A percentile compares a stretch with the other conserved stretches of the same genome.
Evolutionary conservation across 2,329 filamentous ascomycete species (phyloP).

Genomic region (Hawksworthiomyces lignivorus): DNA sequence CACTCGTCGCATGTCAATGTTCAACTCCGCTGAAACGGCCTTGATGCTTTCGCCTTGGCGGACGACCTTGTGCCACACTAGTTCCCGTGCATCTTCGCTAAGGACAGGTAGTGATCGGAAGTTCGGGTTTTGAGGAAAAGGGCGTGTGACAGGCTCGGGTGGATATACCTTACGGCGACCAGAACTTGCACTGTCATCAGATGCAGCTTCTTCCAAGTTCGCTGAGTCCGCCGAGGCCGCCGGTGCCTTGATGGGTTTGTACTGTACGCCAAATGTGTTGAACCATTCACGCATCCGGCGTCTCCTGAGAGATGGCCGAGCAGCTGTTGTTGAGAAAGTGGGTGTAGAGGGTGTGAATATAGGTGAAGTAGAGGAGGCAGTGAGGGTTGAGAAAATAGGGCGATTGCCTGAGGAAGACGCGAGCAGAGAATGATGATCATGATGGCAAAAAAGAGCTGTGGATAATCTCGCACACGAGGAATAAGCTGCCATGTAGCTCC

Average conservation of each 20-base stretch:
- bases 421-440: not conserved
- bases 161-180: too few species aligned
- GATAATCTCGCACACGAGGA: not conserved
- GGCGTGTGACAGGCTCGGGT: constrained; percentile 23
- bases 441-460: not conserved
- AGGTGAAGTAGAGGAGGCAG: not conserved
- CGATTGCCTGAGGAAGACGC: not conserved
- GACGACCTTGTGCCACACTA: constrained; percentile 65
- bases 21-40: constrained; percentile 66
- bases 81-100: constrained; percentile 62
- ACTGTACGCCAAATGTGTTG: not conserved
- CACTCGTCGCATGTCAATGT: constrained; percentile 75
- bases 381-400: not conserved
- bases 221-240: too few species aligned
- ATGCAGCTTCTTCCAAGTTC: too few species aligned
- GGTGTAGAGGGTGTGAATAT: too few species aligned
- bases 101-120: constrained; percentile 69
- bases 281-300: constrained; percentile 6
- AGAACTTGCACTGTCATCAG: too few species aligned
- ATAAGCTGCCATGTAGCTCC: too few species aligned
- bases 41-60: constrained; percentile 61
- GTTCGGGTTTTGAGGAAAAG: constrained; percentile 66
- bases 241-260: constrained; percentile 1
- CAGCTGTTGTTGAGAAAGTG: constrained; percentile 1
- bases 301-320: not conserved